Conservation (phyloP, 768 basidiomycete species). For the Pleurotus sapidus region DNA sequence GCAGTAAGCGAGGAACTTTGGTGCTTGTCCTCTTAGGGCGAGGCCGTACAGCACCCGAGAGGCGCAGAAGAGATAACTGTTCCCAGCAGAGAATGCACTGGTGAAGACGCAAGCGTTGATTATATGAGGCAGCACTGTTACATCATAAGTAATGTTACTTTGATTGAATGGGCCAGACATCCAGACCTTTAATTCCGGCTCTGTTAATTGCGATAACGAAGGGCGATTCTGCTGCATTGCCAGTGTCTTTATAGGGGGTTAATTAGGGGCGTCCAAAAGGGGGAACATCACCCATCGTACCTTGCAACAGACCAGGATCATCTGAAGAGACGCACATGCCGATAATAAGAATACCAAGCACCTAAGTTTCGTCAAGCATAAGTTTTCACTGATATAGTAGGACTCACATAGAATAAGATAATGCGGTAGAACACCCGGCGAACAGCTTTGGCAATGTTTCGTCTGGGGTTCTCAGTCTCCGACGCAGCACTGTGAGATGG, state of each 20-base stretch:
- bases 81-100: conserved; percentile 70
- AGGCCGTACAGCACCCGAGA: conserved; percentile 54
- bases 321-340: conserved; percentile 79
- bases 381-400: neutral
- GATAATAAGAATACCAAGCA: conserved; percentile 68
- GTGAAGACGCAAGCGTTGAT: conserved; percentile 75
- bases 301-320: conserved; percentile 48
- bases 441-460: conserved; percentile 76
- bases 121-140: conserved; percentile 54
- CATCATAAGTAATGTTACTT: too few species aligned
- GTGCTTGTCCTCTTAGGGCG: conserved; percentile 50
- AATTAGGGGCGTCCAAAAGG: neutral
- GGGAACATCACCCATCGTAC: conserved; percentile 14
- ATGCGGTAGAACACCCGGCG: conserved; percentile 80
- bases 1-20: conserved; percentile 37
- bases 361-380: conserved; percentile 25
- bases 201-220: conserved; percentile 80
- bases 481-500: conserved; percentile 54
- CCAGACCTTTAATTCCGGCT: conserved; percentile 67
- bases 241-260: conserved; percentile 25
- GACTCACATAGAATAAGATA: conserved; percentile 66
- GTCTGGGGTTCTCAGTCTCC: conserved; percentile 75
- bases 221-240: conserved; percentile 75
- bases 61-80: conserved; percentile 58
- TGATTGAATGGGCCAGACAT: too few species aligned